phyloP scores from a whole-genome alignment of 202 grass and related monocot genomes.

The Panicum hallii region DNA sequence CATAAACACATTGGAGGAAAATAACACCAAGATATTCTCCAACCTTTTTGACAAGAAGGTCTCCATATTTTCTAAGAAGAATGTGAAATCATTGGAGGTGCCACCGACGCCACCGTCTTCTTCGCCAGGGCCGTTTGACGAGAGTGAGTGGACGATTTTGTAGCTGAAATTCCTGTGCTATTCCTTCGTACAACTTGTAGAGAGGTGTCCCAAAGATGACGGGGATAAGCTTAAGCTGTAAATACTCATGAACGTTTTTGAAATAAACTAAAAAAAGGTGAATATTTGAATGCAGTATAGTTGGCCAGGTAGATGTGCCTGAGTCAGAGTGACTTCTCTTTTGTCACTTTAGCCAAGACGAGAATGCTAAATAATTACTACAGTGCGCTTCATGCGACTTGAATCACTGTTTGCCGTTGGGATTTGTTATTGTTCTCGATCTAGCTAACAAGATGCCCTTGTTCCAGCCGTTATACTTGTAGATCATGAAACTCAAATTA shows the following conservation, averaged over 20 bases:
- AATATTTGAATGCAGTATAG: no score
- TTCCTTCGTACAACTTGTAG: constrained; percentile 50
- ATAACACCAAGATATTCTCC: constrained; percentile 61
- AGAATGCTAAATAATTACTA: no score
- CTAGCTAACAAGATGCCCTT: no score
- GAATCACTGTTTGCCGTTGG: no score
- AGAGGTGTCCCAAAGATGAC: constrained; percentile 12
- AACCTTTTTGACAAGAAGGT: constrained; percentile 76
- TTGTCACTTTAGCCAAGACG: no score
- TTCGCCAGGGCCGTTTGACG: constrained; percentile 54
- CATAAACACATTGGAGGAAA: constrained; percentile 59
- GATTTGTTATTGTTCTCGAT: no score
- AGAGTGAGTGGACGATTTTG: constrained; percentile 78
- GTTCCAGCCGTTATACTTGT: no score
- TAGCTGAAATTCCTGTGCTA: constrained; percentile 38
- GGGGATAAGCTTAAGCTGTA: constrained; percentile 49
- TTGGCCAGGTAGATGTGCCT: no score
- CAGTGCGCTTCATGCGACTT: no score
- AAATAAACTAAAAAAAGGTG: constrained; percentile 40
- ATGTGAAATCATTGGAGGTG: constrained; percentile 56
- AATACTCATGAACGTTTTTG: constrained; percentile 45
- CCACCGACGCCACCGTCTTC: constrained; percentile 7
- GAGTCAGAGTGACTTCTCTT: no score
- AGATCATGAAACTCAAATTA: no score
- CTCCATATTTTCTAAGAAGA: constrained; percentile 79